Percentiles rank a stretch among this genome's conserved stretches.
phyloP scores from a whole-genome alignment of 495 filamentous ascomycete genomes.

The Xylaria sp. region DNA sequence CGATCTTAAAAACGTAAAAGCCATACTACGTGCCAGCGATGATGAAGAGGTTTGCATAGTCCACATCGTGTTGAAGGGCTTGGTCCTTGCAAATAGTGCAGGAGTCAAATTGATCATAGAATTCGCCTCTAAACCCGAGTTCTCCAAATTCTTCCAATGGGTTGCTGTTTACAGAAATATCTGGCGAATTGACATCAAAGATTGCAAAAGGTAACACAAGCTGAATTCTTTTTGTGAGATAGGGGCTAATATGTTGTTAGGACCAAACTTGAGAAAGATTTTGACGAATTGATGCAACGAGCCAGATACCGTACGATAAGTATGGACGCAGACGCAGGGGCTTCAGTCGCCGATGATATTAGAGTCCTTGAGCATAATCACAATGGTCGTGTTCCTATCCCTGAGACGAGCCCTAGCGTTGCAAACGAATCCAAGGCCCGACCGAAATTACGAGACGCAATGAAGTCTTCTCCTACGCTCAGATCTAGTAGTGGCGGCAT shows the following conservation, averaged over 20 bases:
- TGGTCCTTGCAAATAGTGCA: slow-evolving; percentile 20
- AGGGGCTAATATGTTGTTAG: slow-evolving; percentile 29
- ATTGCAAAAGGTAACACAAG: slow-evolving; percentile 26
- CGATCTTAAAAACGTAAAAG: slow-evolving; percentile 20
- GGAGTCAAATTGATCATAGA: slow-evolving; percentile 31
- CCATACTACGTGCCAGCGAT: slow-evolving; percentile 8
- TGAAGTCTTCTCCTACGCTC: neutral
- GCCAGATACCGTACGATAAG: slow-evolving; percentile 8
- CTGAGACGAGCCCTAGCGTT: no score
- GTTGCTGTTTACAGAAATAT: slow-evolving; percentile 8
- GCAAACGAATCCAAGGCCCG: neutral
- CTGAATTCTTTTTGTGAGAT: neutral
- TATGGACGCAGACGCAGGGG: slow-evolving; percentile 2
- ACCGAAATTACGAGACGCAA: slow-evolving; percentile 17
- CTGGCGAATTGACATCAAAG: neutral
- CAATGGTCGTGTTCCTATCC: neutral
- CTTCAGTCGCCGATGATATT: slow-evolving; percentile 29
- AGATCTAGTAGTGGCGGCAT: neutral
- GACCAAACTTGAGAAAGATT: slow-evolving; percentile 27
- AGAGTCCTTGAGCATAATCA: slow-evolving; percentile 36
- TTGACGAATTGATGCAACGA: slow-evolving; percentile 22
- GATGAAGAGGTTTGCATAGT: slow-evolving; percentile 21
- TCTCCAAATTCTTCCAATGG: slow-evolving; percentile 33
- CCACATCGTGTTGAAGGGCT: neutral
- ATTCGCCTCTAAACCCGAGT: slow-evolving; percentile 27